A percentile compares a stretch with the other conserved stretches of the same genome.
Conservation (phyloP, 2,329 filamentous ascomycete species). For the Sporothrix phasma region DNA sequence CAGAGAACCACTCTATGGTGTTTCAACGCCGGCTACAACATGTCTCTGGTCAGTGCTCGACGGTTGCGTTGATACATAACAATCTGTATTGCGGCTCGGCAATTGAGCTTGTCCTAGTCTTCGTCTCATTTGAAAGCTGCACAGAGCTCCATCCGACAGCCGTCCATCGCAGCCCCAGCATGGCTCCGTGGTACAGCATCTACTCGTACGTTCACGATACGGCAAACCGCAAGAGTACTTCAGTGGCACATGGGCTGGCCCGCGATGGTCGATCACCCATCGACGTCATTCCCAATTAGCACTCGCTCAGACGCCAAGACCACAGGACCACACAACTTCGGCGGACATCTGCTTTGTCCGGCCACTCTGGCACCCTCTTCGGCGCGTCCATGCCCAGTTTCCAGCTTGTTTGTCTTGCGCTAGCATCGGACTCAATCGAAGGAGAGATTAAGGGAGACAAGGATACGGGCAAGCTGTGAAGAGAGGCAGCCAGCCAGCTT, state of each 20-base stretch:
- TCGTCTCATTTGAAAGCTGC: neutral
- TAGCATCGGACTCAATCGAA: neutral
- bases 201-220: neutral
- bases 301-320: slow-evolving; percentile 10
- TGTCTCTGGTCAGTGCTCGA: too few species aligned
- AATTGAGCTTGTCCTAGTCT: neutral
- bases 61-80: too few species aligned
- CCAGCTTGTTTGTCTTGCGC: neutral
- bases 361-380: neutral
- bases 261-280: slow-evolving; percentile 5
- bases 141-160: neutral
- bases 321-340: slow-evolving; percentile 5
- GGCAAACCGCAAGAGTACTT: neutral
- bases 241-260: neutral
- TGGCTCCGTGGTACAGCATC: neutral
- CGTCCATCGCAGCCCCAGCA: neutral
- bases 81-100: too few species aligned
- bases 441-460: neutral
- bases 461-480: neutral
- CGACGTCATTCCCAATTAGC: slow-evolving; percentile 17
- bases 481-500: slow-evolving; percentile 4
- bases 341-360: neutral
- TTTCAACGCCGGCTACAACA: too few species aligned
- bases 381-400: neutral
- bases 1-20: too few species aligned